Conservation (phyloP, 257 asterid genomes). For the Schizonepeta tenuifolia region DNA sequence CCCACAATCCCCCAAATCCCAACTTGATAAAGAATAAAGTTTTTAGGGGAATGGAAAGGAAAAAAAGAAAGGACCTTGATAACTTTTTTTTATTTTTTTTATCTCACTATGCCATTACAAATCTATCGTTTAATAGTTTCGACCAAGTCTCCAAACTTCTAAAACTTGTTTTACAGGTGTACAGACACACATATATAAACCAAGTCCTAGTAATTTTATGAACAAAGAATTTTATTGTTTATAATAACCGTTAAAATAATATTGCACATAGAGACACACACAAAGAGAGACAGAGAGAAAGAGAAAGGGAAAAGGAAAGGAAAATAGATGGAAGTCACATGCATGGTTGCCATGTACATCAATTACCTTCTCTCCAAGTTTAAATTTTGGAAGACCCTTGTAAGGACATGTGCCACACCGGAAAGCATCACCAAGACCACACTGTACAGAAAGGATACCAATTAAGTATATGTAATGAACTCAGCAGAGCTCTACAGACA, state of each 20-base stretch:
- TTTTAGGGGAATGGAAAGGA: background rate
- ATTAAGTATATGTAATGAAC: background rate
- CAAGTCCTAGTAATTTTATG: background rate
- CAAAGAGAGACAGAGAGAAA: background rate
- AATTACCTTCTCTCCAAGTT: conserved; percentile 88
- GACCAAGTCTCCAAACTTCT: background rate
- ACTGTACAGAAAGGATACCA: conserved; percentile 51
- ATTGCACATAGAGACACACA: background rate
- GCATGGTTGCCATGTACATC: background rate
- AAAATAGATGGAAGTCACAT: background rate
- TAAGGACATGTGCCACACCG: conserved; percentile 94
- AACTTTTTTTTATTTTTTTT: background rate
- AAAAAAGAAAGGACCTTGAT: background rate
- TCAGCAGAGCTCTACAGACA: background rate
- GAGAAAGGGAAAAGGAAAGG: background rate
- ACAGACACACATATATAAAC: background rate
- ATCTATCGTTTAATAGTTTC: background rate
- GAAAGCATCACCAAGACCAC: conserved; percentile 98
- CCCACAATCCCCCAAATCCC: background rate
- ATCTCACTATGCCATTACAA: background rate
- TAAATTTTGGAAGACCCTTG: conserved; percentile 88
- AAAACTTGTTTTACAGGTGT: background rate
- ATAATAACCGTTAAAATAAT: background rate
- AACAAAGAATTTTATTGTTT: background rate
- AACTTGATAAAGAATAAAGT: background rate